Evolutionary conservation across 2,329 filamentous ascomycete genomes (phyloP), one percentile per base, ranked within the genome.

Genomic region (Neofusicoccum parvum): DNA sequence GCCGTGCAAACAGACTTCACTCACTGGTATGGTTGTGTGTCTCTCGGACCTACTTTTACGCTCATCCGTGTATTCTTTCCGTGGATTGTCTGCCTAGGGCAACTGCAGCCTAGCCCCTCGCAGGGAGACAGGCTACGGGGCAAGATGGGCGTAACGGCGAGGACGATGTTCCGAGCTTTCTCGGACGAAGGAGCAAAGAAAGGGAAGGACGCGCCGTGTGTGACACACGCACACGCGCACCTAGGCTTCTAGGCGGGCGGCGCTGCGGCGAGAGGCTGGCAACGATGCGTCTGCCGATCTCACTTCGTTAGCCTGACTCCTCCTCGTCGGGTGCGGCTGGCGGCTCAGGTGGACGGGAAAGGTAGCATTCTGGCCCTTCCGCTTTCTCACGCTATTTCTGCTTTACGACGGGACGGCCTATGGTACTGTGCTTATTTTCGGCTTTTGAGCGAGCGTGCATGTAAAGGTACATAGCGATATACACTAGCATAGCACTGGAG

Each of bases 401-500:
- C 36, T 48, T 48, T 23, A 60, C 41, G 56, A 48, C 32, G 56
- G 32, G 15, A 46, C 56, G 32, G 53, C 27, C 37, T 43, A 27
- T 17, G 6, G 20, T 34, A 4, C 5, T 17, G 43, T 17, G 10
- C 5, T 23, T 37, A 48, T 59, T 59, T 46, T 46, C 23, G 3
- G 27, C 45, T 17, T 46, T 34, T n/a, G 10, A 56, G 51, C 11
- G 17, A 32, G 27, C 27, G 27, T 32, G 27, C 27, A 32, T 32
- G 27, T 32, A 32, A 32, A 32, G 27, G 27, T 32, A 32, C 27
- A 32, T 32, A 32, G 27, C 6, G 27, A 32, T 32, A 32, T 32
- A 32, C 27, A 32, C 27, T 48, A 23, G 43, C 56, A 60, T 60
- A 36, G 56, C 43, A 36, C 27, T 36, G 56, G 56, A 60, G 56